Evolutionary conservation across 306 rosid species (phyloP), one percentile per base, ranked within the genome.

Genomic region (Mimosa bimucronata): DNA sequence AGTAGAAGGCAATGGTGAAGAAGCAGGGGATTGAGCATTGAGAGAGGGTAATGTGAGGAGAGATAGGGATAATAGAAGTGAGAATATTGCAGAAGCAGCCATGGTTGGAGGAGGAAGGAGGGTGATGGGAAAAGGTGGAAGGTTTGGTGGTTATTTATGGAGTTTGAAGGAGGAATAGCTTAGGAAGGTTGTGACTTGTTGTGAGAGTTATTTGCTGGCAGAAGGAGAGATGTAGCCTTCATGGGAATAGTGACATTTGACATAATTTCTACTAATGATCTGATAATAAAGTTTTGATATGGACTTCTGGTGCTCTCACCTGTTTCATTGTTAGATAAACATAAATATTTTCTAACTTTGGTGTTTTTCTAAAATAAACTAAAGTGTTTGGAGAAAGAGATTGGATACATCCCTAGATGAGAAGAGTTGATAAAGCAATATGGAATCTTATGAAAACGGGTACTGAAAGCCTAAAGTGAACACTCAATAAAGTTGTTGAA

Each of bases 221-320:
- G 81, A 83, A 74, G 89, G 87, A 83, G 80, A 44, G 45, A 86
- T 48, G 89, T 76, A 76, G 71, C 84, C 60, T 82, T 94, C 94
- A 81, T 41, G 28, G 31, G 66, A 91, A 88, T 71, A 66, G 87
- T 13, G 74, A 88, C 88, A 75, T 86, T 77, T 34, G 74, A 88
- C 89, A 73, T 46, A 16, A 15, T 86, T 78, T 34, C 87, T 30
- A 46, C 83, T 78, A 71, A 83, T 88, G 76, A 79, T 79, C 83
- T 81, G 29, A 68, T 81, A 83, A 80, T 74, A n/a, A 58, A 78
- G 29, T 25, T 62, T 70, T 15, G 15, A 37, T 66, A 72, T 46
- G 38, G 23, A 70, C 29, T 19, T 34, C 38, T 34, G 38, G 38
- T 34, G 38, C 38, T 34, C 38, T 34, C 38, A 34, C 3, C 38